These are phyloP conservation scores for Dactylellina cionopaga DNA, from an alignment of 2,329 filamentous ascomycete species.

Conservation along the genomic window DNA sequence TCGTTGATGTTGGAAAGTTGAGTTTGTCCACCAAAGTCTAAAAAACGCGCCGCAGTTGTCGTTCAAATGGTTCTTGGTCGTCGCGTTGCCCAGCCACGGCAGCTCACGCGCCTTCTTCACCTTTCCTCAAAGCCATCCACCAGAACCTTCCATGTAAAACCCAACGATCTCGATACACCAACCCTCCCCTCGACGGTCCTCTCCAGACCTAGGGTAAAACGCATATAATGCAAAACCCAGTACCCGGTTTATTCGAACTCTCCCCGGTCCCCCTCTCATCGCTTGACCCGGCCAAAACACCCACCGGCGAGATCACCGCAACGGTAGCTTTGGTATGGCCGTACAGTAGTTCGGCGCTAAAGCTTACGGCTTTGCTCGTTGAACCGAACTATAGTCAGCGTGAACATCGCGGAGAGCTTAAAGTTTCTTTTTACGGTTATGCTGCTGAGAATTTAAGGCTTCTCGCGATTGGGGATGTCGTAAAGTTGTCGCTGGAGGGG, in stretches of 20 bases:
- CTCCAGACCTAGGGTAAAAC: constrained; percentile 11
- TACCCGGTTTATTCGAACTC: constrained; percentile 31
- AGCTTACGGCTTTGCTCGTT: constrained; percentile 54
- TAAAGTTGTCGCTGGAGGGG: constrained; percentile 55
- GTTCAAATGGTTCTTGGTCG: no score
- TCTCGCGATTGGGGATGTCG: constrained; percentile 55
- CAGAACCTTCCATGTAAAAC: background rate
- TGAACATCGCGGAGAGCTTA: constrained; percentile 52
- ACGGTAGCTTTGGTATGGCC: constrained; percentile 56
- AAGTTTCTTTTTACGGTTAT: constrained; percentile 54
- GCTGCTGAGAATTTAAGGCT: constrained; percentile 49
- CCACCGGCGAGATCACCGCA: constrained; percentile 52
- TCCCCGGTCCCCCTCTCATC: constrained; percentile 29
- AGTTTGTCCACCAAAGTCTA: no score
- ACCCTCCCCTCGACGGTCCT: constrained; percentile 13
- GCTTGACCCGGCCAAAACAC: constrained; percentile 27
- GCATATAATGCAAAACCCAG: constrained; percentile 22
- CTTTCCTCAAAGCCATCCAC: background rate
- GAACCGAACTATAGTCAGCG: constrained; percentile 53
- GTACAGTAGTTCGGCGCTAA: constrained; percentile 54
- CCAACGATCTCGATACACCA: background rate
- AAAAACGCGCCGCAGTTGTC: no score
- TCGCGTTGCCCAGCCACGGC: no score
- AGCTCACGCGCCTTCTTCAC: constrained; percentile 4
- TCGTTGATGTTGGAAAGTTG: no score